Evolutionary conservation across 352 stramenopile genomes (phyloP).

Genomic region (Phytophthora nicotianae): DNA sequence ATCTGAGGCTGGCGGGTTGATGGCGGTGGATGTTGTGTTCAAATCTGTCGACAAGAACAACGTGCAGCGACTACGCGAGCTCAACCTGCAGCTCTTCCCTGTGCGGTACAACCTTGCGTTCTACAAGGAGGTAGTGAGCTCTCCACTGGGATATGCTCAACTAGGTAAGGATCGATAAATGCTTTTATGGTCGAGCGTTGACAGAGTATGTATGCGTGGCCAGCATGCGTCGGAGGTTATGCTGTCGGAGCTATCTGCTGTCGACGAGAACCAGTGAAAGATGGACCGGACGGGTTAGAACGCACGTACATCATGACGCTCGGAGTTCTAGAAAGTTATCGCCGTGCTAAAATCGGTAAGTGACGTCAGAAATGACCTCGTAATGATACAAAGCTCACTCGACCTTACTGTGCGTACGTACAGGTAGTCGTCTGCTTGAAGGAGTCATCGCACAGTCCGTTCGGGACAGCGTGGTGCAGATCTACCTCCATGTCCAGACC

Average conservation of each 20-base stretch:
- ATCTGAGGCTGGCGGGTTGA: conserved; percentile 1
- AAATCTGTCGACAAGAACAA: conserved; percentile 65
- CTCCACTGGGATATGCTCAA: conserved; percentile 53
- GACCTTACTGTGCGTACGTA: conserved; percentile 1
- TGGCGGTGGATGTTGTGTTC: conserved; percentile 40
- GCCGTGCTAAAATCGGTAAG: conserved; percentile 76
- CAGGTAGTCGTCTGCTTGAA: conserved; percentile 52
- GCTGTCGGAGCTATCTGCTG: conserved; percentile 92
- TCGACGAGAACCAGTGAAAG: conserved; percentile 65
- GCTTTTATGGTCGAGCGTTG: too few relatives aligned
- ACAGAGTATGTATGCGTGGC: not conserved
- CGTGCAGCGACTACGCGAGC: conserved; percentile 78
- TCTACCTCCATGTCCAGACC: conserved; percentile 94
- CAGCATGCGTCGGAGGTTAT: conserved; percentile 79
- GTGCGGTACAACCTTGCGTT: conserved; percentile 93
- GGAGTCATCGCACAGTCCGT: conserved; percentile 43
- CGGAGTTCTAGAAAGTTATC: conserved; percentile 89
- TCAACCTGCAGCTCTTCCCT: conserved; percentile 93
- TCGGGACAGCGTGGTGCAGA: conserved; percentile 49
- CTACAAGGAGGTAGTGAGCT: conserved; percentile 90
- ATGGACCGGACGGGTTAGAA: conserved; percentile 15
- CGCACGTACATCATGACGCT: conserved; percentile 96
- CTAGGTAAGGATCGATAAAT: conserved; percentile 50
- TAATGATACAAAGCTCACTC: not conserved
- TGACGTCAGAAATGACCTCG: not conserved